Evolutionary conservation across 306 rosid species (phyloP).

Genomic region (Mimosa bimucronata): DNA sequence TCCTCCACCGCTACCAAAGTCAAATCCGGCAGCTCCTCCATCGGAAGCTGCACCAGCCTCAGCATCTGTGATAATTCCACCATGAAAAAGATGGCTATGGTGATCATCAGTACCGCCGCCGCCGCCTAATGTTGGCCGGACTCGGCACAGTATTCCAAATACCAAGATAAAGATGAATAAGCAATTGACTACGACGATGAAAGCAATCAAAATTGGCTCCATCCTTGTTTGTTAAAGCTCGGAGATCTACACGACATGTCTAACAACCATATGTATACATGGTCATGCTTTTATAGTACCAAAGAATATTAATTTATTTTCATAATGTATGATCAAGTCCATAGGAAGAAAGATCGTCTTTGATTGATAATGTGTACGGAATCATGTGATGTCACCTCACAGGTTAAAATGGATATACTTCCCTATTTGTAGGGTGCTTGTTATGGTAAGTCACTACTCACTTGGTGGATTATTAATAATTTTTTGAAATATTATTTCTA

Average conservation of each 20-base stretch:
- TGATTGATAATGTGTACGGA: not conserved
- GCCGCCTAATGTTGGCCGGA: not conserved
- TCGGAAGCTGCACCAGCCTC: not conserved
- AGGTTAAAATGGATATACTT: not conserved
- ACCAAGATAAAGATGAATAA: not conserved
- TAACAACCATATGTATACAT: not conserved
- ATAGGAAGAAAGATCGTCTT: not conserved
- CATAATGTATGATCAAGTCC: not conserved
- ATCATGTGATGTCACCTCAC: not conserved
- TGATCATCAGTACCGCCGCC: not conserved
- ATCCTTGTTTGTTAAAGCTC: not conserved
- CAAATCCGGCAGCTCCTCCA: not conserved
- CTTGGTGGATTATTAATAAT: too few species aligned
- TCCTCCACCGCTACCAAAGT: not conserved
- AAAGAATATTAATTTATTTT: not conserved
- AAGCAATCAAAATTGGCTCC: not conserved
- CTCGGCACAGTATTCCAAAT: not conserved
- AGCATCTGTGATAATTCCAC: not conserved
- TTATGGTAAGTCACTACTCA: too few species aligned
- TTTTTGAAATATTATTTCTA: too few species aligned
- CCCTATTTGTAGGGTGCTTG: too few species aligned
- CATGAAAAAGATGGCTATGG: not conserved
- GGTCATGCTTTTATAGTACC: not conserved
- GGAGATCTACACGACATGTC: not conserved
- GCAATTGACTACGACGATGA: not conserved